phyloP scores from a whole-genome alignment of 108 stramenopile species.

The Nitzschia sp. region DNA sequence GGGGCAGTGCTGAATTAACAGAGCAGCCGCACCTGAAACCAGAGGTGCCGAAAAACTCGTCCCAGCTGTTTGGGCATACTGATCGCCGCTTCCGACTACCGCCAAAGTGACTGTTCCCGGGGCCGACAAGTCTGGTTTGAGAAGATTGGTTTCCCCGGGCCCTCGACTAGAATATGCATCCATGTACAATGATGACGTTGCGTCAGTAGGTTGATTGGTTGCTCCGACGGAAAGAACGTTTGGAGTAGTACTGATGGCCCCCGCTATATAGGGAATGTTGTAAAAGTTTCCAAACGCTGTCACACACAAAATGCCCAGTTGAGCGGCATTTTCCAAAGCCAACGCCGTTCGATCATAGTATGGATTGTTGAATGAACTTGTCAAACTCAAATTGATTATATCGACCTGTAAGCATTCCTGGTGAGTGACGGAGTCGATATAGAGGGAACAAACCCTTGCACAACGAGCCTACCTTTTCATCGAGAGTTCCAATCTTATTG shows the following conservation, averaged over 20 bases:
- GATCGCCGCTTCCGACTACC: slow-evolving; percentile 2
- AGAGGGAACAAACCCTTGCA: too few relatives aligned
- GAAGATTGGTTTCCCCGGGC: slow-evolving; percentile 23
- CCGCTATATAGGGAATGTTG: slow-evolving; percentile 34
- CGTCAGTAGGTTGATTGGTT: slow-evolving; percentile 8
- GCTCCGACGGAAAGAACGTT: slow-evolving; percentile 29
- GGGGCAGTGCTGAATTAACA: slow-evolving; percentile 42
- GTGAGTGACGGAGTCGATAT: neutral
- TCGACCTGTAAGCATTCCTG: slow-evolving; percentile 9
- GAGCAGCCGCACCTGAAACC: slow-evolving; percentile 75
- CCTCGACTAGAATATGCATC: slow-evolving; percentile 28
- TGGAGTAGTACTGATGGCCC: slow-evolving; percentile 7
- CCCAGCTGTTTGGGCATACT: slow-evolving; percentile 19
- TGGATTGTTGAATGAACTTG: neutral
- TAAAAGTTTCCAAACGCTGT: slow-evolving; percentile 25
- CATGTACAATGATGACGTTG: neutral
- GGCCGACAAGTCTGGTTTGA: slow-evolving; percentile 40
- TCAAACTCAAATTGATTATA: slow-evolving; percentile 21
- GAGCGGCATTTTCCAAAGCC: slow-evolving; percentile 20
- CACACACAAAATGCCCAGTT: slow-evolving; percentile 9
- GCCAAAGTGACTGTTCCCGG: slow-evolving; percentile 19
- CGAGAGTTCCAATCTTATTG: neutral
- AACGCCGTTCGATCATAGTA: slow-evolving; percentile 14
- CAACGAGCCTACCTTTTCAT: slow-evolving; percentile 1
- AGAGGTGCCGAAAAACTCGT: slow-evolving; percentile 80